These are phyloP conservation scores for Penicillium sp. DNA, from an alignment of 2,329 filamentous ascomycete genomes.

Conservation along the genomic window DNA sequence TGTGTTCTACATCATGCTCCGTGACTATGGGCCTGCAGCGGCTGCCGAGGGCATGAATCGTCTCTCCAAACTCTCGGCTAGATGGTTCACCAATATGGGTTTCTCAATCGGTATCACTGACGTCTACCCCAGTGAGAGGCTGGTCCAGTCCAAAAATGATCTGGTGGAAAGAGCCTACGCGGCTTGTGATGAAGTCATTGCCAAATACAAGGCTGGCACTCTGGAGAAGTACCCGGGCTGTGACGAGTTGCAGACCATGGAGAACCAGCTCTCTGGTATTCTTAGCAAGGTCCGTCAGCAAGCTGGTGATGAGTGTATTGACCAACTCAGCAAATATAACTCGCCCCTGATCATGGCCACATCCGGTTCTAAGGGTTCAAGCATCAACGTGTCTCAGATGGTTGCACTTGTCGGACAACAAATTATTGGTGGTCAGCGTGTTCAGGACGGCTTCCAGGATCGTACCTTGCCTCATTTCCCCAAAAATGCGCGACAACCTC, in stretches of 20 bases:
- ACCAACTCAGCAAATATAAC: constrained; percentile 85
- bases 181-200: constrained; percentile 79
- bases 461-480: constrained; percentile 92
- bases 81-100: constrained; percentile 83
- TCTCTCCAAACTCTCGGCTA: constrained; percentile 82
- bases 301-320: constrained; percentile 87
- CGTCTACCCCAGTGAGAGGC: constrained; percentile 74
- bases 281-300: constrained; percentile 88
- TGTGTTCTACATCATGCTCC: constrained; percentile 92
- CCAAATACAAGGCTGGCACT: constrained; percentile 73
- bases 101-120: constrained; percentile 97
- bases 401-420: constrained; percentile 95
- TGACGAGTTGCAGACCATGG: constrained; percentile 86
- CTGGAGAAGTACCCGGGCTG: constrained; percentile 85
- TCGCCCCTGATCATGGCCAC: constrained; percentile 95
- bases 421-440: constrained; percentile 91
- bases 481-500: constrained; percentile 87
- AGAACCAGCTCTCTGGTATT: constrained; percentile 86
- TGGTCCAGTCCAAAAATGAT: constrained; percentile 70
- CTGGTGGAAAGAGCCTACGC: constrained; percentile 77
- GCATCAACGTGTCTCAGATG: constrained; percentile 99
- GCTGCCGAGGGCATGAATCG: constrained; percentile 92
- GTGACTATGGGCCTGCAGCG: constrained; percentile 88
- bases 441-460: constrained; percentile 94
- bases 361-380: constrained; percentile 93